These are phyloP conservation scores for Discostella stelligeroides DNA, from an alignment of 108 stramenopile genomes.

Conservation along the genomic window DNA sequence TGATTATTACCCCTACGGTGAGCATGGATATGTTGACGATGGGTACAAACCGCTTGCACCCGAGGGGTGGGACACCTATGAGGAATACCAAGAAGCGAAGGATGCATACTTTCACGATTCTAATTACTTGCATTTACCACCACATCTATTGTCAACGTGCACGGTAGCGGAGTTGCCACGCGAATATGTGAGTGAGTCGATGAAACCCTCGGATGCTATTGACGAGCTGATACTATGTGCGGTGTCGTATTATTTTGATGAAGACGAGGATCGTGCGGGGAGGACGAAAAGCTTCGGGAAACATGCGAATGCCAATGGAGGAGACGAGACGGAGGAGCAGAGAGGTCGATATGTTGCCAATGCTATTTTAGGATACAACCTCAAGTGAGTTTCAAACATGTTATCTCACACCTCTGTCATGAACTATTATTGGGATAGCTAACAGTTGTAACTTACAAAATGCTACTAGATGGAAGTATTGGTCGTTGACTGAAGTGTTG, in stretches of 20 bases:
- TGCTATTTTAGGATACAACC: constrained; percentile 75
- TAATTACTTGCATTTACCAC: constrained; percentile 78
- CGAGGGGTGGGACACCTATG: constrained; percentile 47
- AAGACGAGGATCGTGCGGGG: constrained; percentile 79
- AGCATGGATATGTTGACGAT: constrained; percentile 39
- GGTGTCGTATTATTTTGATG: constrained; percentile 84
- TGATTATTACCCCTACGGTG: constrained; percentile 37
- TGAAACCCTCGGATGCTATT: constrained; percentile 46
- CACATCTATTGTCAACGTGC: constrained; percentile 71
- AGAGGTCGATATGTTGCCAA: constrained; percentile 71
- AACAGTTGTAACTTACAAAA: background rate
- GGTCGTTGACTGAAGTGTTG: constrained; percentile 68
- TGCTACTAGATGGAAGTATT: constrained; percentile 43
- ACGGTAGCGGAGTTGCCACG: constrained; percentile 70
- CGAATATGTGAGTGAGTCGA: constrained; percentile 37
- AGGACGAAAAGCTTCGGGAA: constrained; percentile 44
- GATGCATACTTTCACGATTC: constrained; percentile 75
- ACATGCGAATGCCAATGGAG: constrained; percentile 68
- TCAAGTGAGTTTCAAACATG: constrained; percentile 21
- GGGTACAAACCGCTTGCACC: constrained; percentile 23
- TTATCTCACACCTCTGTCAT: background rate
- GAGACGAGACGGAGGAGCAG: constrained; percentile 78
- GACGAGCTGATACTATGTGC: constrained; percentile 72
- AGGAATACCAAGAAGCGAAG: constrained; percentile 50
- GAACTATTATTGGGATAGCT: no score